Conservation (phyloP, 208 protist genomes). For the Acanthamoeba quina region DNA sequence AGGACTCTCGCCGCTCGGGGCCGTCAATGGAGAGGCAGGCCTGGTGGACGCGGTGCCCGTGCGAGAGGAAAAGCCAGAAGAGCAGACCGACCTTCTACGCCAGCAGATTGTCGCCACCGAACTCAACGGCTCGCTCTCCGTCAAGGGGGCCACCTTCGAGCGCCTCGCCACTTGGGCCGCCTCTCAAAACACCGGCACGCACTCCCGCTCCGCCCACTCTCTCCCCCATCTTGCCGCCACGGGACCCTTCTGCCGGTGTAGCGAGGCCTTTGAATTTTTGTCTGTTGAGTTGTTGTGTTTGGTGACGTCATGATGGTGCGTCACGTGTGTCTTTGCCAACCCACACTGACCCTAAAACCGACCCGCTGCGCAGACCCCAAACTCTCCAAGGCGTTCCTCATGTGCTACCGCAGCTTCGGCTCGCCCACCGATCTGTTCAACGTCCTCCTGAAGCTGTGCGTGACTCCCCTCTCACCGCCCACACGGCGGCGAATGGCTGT, state of each 20-base stretch:
- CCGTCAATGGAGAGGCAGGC: not conserved
- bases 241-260: too few species aligned
- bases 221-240: too few species aligned
- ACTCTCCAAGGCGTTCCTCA: not conserved
- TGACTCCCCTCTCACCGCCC: not conserved
- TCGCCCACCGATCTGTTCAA: constrained; percentile 47
- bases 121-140: not conserved
- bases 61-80: constrained; percentile 32
- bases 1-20: not conserved
- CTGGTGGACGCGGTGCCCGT: not conserved
- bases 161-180: constrained; percentile 51
- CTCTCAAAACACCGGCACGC: not conserved
- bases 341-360: too few species aligned
- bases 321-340: too few species aligned
- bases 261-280: too few species aligned
- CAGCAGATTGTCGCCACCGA: constrained; percentile 27
- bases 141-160: constrained; percentile 55
- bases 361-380: not conserved
- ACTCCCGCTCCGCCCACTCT: too few species aligned
- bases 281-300: too few species aligned
- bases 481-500: too few species aligned
- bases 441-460: constrained; percentile 48
- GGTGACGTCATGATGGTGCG: too few species aligned
- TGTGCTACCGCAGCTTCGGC: constrained; percentile 53
- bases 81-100: constrained; percentile 4